Base-by-base conservation (phyloP, 176 grass and related monocot species). In the Typha latifolia region DNA sequence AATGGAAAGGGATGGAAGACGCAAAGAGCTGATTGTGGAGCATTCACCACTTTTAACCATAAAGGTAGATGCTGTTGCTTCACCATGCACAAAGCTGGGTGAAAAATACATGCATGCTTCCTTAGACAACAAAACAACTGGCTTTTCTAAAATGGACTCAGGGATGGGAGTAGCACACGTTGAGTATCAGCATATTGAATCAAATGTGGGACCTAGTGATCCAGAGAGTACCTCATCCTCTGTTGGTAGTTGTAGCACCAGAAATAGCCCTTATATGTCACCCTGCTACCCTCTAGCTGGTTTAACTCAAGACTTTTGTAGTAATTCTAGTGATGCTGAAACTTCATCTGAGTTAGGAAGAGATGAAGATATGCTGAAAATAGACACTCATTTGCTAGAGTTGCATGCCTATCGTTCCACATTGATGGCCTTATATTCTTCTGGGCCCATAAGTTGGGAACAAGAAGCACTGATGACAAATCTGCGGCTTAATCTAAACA, bases 401-500 rank as follows among this genome's bases (percentile, higher is more conserved):
- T 80, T 96, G 76, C 82, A 89, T 89, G 92, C 87, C 15, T 96
- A 89, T 66, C 77, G 83, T 81, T 76, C 92, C 77, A 91, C 80
- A 37, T 72, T 96, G 88, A 83, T 76, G 64, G 92, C 77, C 37
- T 77, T 91, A 68, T 86, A 91, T 85, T 77, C 76, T 77, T 91
- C 73, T 86, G 88, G 92, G 53, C 84, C 88, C 73, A 79, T 96
- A 77, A 96, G 88, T 71, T 96, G 93, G 93, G 93, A 96, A 66
- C 93, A 86, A 74, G 88, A 96, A 76, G 80, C 88, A 66, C 72
- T 96, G 72, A 69, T 96, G 80, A 88, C 88, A 80, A 89, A 96
- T 82, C 78, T 96, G 51, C 90, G 93, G 68, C 72, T 86, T 81
- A 82, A 77, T 65, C 49, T 96, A 80, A 96, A 96, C 74, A 92